These are phyloP conservation scores for Zelonia costaricensis DNA, from an alignment of 208 protist genomes.

Conservation along the genomic window DNA sequence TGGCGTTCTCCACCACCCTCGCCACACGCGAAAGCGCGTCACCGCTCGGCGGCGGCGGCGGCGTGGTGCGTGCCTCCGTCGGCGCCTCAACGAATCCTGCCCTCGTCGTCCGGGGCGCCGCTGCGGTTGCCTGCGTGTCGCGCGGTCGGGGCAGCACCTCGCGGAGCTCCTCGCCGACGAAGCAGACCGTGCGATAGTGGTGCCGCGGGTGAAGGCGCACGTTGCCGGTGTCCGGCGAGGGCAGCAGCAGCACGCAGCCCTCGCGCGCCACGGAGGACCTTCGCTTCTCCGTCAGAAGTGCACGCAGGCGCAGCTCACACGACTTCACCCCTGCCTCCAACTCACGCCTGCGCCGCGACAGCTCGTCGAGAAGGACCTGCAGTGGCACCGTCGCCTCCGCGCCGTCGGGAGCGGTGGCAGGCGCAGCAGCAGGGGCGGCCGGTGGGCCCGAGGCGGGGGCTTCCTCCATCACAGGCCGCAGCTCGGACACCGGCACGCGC, in stretches of 20 bases:
- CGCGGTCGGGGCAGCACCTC: conserved; percentile 22
- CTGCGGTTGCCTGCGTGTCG: neutral
- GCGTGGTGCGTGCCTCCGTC: too few species aligned
- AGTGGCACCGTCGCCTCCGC: neutral
- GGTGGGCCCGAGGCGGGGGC: neutral
- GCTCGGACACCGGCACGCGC: neutral
- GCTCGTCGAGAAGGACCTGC: neutral
- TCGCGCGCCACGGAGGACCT: neutral
- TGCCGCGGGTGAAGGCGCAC: conserved; percentile 44
- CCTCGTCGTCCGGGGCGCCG: too few species aligned
- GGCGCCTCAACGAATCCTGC: too few species aligned
- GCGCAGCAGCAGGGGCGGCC: neutral
- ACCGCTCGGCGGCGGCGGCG: too few species aligned
- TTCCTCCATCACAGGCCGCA: neutral
- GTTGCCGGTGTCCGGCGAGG: conserved; percentile 44
- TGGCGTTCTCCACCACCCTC: too few species aligned
- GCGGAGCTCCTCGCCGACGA: conserved; percentile 65
- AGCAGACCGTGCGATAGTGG: conserved; percentile 64
- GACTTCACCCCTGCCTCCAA: too few species aligned
- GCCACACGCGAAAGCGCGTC: too few species aligned
- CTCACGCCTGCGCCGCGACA: conserved; percentile 6
- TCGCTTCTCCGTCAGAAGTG: conserved; percentile 10
- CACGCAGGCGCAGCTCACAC: too few species aligned
- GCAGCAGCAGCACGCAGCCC: conserved; percentile 50
- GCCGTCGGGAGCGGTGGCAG: neutral